Conservation (phyloP, 2,329 filamentous ascomycete genomes). For the Trichoderma afroharzianum region DNA sequence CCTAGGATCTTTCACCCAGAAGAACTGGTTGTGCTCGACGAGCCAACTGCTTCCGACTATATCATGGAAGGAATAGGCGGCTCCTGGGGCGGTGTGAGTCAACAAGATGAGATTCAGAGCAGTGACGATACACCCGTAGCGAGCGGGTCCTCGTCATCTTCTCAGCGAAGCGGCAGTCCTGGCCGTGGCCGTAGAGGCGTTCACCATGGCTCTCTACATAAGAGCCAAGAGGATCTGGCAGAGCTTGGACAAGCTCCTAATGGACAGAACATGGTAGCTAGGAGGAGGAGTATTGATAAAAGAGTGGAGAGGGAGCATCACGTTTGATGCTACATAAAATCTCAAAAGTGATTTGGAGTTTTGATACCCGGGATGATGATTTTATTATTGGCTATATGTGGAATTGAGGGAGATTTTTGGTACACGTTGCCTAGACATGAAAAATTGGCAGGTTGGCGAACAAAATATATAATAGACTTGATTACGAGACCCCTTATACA, state of each 20-base stretch:
- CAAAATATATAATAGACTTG: not conserved
- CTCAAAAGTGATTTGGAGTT: not conserved
- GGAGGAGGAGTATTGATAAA: constrained; percentile 27
- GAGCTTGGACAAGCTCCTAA: constrained; percentile 32
- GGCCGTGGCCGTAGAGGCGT: constrained; percentile 27
- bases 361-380: not conserved
- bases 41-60: constrained; percentile 69
- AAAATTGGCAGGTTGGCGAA: not conserved
- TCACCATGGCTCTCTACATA: constrained; percentile 27
- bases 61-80: constrained; percentile 75
- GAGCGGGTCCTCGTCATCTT: constrained; percentile 18
- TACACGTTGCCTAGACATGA: not conserved
- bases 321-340: not conserved
- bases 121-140: constrained; percentile 21
- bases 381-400: not conserved
- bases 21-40: constrained; percentile 64
- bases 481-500: not conserved
- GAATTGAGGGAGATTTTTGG: not conserved
- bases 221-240: constrained; percentile 34
- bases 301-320: constrained; percentile 12
- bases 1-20: constrained; percentile 57
- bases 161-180: not conserved
- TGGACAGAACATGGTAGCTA: constrained; percentile 30
- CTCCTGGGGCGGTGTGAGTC: constrained; percentile 44
- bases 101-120: constrained; percentile 18